These are phyloP conservation scores for Panicum miliaceum DNA, from an alignment of 176 grass and related monocot species.

Conservation along the genomic window DNA sequence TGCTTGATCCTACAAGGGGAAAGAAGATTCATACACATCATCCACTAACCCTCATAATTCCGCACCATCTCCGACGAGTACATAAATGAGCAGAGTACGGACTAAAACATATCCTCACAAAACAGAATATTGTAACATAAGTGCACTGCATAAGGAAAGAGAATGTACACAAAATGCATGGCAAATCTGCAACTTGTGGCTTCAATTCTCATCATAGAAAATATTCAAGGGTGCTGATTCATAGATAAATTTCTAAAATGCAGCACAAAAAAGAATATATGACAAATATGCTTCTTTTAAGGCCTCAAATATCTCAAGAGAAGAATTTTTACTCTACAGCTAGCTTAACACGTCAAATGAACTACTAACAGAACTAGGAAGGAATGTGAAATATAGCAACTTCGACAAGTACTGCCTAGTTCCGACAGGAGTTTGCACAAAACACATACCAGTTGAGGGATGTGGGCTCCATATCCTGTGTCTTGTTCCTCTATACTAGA, in stretches of 20 bases:
- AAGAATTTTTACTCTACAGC: neutral
- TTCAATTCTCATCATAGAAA: neutral
- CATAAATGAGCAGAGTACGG: conserved; percentile 3
- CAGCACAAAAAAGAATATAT: neutral
- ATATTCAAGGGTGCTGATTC: neutral
- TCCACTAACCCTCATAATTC: conserved; percentile 19
- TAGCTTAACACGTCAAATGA: neutral
- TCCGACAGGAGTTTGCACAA: conserved; percentile 17
- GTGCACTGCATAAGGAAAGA: neutral
- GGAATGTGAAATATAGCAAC: neutral
- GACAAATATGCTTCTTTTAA: neutral
- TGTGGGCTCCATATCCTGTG: conserved; percentile 39
- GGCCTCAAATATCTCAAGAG: neutral
- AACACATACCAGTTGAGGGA: conserved; percentile 57
- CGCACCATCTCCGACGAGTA: neutral
- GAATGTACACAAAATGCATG: neutral
- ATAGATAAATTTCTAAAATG: neutral
- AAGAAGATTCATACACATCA: conserved; percentile 7
- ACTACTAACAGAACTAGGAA: neutral
- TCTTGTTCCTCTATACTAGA: conserved; percentile 71
- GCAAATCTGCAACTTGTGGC: neutral
- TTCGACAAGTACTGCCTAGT: neutral
- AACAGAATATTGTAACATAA: neutral
- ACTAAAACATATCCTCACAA: neutral
- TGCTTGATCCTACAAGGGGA: conserved; percentile 49